These are phyloP conservation scores for Ustulina deusta DNA, from an alignment of 2,329 filamentous ascomycete species.

Conservation along the genomic window DNA sequence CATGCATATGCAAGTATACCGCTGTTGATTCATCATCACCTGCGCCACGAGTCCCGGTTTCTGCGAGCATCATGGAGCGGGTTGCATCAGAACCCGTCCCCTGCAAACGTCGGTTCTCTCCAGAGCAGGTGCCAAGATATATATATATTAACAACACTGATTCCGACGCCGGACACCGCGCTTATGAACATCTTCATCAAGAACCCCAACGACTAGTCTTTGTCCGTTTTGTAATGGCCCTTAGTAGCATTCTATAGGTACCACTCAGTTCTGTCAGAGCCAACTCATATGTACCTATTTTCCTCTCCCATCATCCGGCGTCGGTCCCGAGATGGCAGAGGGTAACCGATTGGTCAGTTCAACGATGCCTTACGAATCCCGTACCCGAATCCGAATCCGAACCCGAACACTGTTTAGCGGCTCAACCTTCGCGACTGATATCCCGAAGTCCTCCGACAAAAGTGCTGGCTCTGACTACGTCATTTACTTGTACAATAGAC, in stretches of 20 bases:
- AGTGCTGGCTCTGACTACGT: background rate
- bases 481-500: background rate
- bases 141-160: background rate
- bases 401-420: background rate
- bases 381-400: background rate
- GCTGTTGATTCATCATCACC: constrained; percentile 24
- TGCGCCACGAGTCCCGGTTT: background rate
- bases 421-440: background rate
- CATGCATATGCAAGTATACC: constrained; percentile 12
- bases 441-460: background rate
- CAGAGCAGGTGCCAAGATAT: background rate
- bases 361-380: constrained; percentile 2
- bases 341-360: constrained; percentile 18
- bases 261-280: background rate
- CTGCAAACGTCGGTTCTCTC: constrained; percentile 16
- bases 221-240: constrained; percentile 24
- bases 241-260: background rate
- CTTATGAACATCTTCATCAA: background rate
- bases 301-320: background rate
- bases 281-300: too few relatives aligned
- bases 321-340: constrained; percentile 18
- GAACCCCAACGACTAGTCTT: background rate
- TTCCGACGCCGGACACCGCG: background rate
- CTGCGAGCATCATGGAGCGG: constrained; percentile 1
- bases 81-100: constrained; percentile 22